These are phyloP conservation scores for Dactylellina sp. DNA, from an alignment of 2,329 filamentous ascomycete species.

Conservation along the genomic window DNA sequence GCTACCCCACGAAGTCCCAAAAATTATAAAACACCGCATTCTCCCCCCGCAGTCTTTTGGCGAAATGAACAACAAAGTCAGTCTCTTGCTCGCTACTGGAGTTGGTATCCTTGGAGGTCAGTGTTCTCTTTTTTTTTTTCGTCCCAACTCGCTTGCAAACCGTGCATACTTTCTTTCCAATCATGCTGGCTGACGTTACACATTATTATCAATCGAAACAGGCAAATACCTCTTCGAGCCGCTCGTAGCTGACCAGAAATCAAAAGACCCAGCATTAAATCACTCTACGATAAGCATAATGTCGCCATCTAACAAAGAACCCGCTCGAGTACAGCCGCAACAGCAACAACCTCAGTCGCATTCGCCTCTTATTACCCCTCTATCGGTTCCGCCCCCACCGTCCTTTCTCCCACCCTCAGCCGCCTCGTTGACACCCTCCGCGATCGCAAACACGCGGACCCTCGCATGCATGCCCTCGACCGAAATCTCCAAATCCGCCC, in stretches of 20 bases:
- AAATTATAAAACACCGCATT: conserved; percentile 36
- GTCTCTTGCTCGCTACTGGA: conserved; percentile 42
- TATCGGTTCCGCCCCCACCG: conserved; percentile 20
- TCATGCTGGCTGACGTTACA: conserved; percentile 23
- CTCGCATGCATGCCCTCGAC: conserved; percentile 50
- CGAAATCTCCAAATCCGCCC: conserved; percentile 47
- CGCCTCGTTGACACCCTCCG: conserved; percentile 32
- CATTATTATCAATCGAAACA: conserved; percentile 12
- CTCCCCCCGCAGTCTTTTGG: conserved; percentile 24
- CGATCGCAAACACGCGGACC: conserved; percentile 52
- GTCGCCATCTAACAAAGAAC: conserved; percentile 19
- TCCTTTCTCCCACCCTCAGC: conserved; percentile 10
- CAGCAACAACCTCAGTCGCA: conserved; percentile 11
- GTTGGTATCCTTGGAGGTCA: conserved; percentile 53
- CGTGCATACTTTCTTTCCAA: conserved; percentile 8
- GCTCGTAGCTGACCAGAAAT: conserved; percentile 33
- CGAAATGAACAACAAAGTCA: conserved; percentile 38
- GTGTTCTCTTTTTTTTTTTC: conserved; percentile 36
- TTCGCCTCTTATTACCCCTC: background rate
- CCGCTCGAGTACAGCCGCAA: conserved; percentile 11
- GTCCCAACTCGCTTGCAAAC: conserved; percentile 36
- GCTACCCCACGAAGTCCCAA: conserved; percentile 23
- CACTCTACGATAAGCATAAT: conserved; percentile 6
- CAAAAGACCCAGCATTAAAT: conserved; percentile 25
- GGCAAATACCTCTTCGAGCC: conserved; percentile 55